Base-by-base conservation (phyloP, 164 flowering plant genomes). In the Paratinospora sagittata region DNA sequence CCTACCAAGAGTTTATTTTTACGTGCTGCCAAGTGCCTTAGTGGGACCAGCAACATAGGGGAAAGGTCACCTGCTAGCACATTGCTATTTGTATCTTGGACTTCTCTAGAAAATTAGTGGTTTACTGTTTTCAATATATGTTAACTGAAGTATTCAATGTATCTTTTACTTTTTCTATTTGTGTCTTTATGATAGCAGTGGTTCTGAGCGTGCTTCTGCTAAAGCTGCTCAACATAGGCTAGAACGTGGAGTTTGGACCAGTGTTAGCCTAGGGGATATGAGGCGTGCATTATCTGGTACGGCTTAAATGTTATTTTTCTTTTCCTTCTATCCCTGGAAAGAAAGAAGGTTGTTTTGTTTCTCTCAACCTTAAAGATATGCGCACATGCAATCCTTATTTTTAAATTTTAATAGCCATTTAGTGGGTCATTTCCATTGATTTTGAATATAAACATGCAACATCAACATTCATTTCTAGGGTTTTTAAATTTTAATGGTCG, bases 231-330 rank as follows among this genome's bases (percentile, higher is more conserved):
- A 84, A 69, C 93, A 90, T 76, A 84, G 97, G 81, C 83, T 90
- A 43, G 88, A 87, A 17, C 90, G 94, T 74, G 96, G 97, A 66
- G 90, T 90, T 74, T 90, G 97, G 97, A 90, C 96, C 45, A 87
- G 86, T 71, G 90, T 87, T 6, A 81, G 72, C 24, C 83, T 85
- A 80, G 96, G 97, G 71, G 97, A 92, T 70, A 92, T 92, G 88
- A 81, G 96, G 69, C 88, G 92, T 66, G 93, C 97, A 71, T 76
- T 92, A 67, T 79, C 97, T 77, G 93, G 97, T 90, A 72, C 58
- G 78, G 52, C 24, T 34, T 45, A n/a, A 37, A 24, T 62, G 14
- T 3, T 37, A 0, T n/a, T n/a, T n/a, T n/a, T 8, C 17, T 68
- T 26, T 23, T 63, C 17, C 63, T 0, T 7, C 57, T 49, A 13